Conservation (phyloP, 495 filamentous ascomycete genomes). For the Neurospora sp. region DNA sequence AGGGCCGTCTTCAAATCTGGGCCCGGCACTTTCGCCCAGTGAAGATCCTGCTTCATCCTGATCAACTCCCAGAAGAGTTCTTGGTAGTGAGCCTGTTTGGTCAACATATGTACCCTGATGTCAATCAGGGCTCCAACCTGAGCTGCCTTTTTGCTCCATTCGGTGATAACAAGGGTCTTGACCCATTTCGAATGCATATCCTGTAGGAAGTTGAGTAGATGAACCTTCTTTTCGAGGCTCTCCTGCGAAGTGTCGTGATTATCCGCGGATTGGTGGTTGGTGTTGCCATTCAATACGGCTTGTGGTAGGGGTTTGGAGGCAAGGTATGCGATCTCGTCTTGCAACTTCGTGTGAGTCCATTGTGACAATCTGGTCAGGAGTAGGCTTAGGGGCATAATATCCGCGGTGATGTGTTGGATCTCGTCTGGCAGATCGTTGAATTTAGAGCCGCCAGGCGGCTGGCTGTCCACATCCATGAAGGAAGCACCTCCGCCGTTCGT, state of each 20-base stretch:
- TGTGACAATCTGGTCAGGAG: conserved; percentile 71
- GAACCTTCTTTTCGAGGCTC: conserved; percentile 71
- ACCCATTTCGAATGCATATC: conserved; percentile 56
- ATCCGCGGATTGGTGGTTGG: conserved; percentile 1
- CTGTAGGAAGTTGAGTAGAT: conserved; percentile 61
- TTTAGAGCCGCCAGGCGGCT: conserved; percentile 11
- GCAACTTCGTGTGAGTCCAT: conserved; percentile 67
- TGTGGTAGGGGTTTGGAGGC: conserved; percentile 51
- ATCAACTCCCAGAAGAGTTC: conserved; percentile 50
- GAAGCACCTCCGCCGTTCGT: conserved; percentile 16
- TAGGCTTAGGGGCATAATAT: conserved; percentile 58
- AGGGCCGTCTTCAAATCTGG: conserved; percentile 87
- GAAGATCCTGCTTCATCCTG: conserved; percentile 58
- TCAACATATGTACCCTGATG: conserved; percentile 59
- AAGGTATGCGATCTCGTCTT: conserved; percentile 58
- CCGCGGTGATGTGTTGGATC: conserved; percentile 66
- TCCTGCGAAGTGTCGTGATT: conserved; percentile 49
- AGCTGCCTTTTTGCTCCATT: conserved; percentile 73
- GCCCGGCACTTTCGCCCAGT: conserved; percentile 59
- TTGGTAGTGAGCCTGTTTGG: conserved; percentile 46
- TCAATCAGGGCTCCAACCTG: conserved; percentile 79
- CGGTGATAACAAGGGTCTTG: conserved; percentile 77
- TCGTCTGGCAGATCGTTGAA: conserved; percentile 57
- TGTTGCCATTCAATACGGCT: conserved; percentile 31
- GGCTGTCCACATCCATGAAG: conserved; percentile 16